Base-by-base conservation (phyloP, 441 rosid genomes). In the Corymbia calophylla region DNA sequence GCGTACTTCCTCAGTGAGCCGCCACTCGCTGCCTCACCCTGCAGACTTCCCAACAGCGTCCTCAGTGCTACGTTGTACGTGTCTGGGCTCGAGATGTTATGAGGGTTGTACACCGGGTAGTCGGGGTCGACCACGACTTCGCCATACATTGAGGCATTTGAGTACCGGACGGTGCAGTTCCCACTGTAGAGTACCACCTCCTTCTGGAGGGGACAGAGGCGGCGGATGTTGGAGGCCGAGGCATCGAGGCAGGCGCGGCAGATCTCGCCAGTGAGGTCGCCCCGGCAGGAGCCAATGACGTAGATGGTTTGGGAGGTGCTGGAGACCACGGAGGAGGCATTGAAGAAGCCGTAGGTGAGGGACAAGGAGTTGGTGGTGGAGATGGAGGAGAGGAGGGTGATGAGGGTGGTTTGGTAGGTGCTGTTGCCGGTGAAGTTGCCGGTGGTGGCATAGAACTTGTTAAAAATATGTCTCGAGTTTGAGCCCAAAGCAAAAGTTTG, bases 51-150 rank as follows among this genome's bases (percentile, higher is more conserved):
- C 2, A 62, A 17, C 8, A 62, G 35, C 2, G 0, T 62, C 1
- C 0, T 29, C 35, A 29, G 18, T 5, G 0, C 70, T 3, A 9
- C 2, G 0, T 62, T 13, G 9, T 62, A 29, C 0, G 18, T 62
- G 32, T 29, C 32, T 1, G 17, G 68, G 32, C 32, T 62, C 29
- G 68, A 62, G 68, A 62, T 32, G 17, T 13, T 12, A 6, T 12
- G 0, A 7, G 0, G 0, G 17, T 29, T 29, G 7, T 1, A 27
- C 32, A 0, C n/a, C 68, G 0, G 0, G 32, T 62, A 0, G 32
- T 3, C 4, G 3, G 32, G 68, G n/a, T 62, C 17, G n/a, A 27
- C 29, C 14, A 13, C 35, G 7, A 62, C 70, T 62, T 6, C 35
- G 1, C 68, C 32, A 29, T 13, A 13, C 31, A 62, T 27, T 14